Evolutionary conservation across 805 yeast genomes (phyloP), one percentile per base, ranked within the genome.

Genomic region (Vanderwaltozyma tropicalis): DNA sequence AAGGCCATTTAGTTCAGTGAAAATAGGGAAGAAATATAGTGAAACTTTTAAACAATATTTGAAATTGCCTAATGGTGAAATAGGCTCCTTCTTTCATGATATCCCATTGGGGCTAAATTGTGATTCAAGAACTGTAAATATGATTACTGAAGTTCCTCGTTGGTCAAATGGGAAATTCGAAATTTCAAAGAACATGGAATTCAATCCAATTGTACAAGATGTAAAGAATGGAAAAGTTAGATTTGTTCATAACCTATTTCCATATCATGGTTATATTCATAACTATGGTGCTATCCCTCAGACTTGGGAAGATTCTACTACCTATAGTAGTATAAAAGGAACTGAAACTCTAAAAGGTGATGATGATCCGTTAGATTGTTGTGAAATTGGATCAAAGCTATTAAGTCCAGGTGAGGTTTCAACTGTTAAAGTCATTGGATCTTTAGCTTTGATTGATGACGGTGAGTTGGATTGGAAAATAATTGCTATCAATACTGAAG

Each of bases 381-480:
- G 95, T 55, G 98, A 89, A 53, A 85, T 89, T 41, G 94, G 95
- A 16, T 66, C 72, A 31, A 47, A 55, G 9, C 70, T 80, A 3
- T 68, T 75, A 28, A 49, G 65, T 38, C 68, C 76, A 13, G 95
- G 95, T 19, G 76, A 75, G 41, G 65, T 81, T 35, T 73, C 69
- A 53, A 74, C 66, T 49, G 85, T 74, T 32, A 80, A 82, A 61
- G 71, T 82, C 6, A 66, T 83, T 41, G 92, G 92, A 38, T 78
- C 82, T 31, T 63, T 83, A 64, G 92, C 87, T 5, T 64, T 83
- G 50, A 76, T 83, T 42, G 94, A 83, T 52, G 96, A 88, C 62
- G 96, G 96, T 49, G 98, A 92, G 66, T 72, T 95, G 41, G 98
- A 89, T 66, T 89, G 97, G 97, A 85, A 85, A 63, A 68, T 85